A percentile compares a stretch with the other conserved stretches of the same genome.
These are phyloP conservation scores for Cercospora nicotianae DNA, from an alignment of 2,329 filamentous ascomycete genomes.

Conservation along the genomic window DNA sequence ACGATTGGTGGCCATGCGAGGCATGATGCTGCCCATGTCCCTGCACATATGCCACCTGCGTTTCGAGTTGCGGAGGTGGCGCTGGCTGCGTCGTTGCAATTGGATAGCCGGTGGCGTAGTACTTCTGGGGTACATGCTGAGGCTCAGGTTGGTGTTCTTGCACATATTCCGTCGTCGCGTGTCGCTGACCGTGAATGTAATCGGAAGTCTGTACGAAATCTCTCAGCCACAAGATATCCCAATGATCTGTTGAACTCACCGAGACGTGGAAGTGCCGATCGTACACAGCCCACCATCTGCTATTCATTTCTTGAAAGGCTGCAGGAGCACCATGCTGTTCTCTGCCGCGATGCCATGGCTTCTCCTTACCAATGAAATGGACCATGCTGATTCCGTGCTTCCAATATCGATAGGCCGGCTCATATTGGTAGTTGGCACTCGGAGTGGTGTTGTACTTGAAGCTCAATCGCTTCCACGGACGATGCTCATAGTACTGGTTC, in stretches of 20 bases:
- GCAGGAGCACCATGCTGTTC: slow-evolving; percentile 53
- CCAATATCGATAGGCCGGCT: slow-evolving; percentile 91
- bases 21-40: slow-evolving; percentile 7
- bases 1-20: slow-evolving; percentile 8
- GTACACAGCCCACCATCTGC: slow-evolving; percentile 92
- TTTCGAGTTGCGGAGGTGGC: neutral
- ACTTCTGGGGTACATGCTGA: slow-evolving; percentile 12
- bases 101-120: slow-evolving; percentile 33
- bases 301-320: slow-evolving; percentile 79
- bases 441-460: slow-evolving; percentile 98
- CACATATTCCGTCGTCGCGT: slow-evolving; percentile 15
- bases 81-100: slow-evolving; percentile 22
- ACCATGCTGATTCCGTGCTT: slow-evolving; percentile 85
- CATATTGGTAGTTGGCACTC: slow-evolving; percentile 94
- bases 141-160: slow-evolving; percentile 3
- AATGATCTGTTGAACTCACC: slow-evolving; percentile 15
- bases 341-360: slow-evolving; percentile 68
- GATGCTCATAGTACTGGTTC: slow-evolving; percentile 87
- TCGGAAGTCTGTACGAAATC: slow-evolving; percentile 18
- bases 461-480: slow-evolving; percentile 76
- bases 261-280: slow-evolving; percentile 73
- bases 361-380: slow-evolving; percentile 89
- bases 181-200: slow-evolving; percentile 24
- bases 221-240: slow-evolving; percentile 14
- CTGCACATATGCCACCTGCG: neutral